Conservation (phyloP, 163 green algal genomes). For the Scenedesmus sp. region DNA sequence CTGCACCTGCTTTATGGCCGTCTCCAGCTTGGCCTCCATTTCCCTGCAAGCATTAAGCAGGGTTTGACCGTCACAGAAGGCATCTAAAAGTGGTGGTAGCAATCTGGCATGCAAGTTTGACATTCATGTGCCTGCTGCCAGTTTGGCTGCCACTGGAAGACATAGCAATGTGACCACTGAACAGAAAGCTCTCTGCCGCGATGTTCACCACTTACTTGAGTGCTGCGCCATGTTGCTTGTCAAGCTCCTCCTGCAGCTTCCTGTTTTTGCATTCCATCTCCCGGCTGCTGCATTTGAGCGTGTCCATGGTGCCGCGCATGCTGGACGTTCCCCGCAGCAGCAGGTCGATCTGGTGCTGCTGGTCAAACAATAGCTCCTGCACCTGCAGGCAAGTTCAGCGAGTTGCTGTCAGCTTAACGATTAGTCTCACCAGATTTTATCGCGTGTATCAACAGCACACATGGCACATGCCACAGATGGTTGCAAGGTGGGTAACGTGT, state of each 20-base stretch:
- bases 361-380: slow-evolving; percentile 41
- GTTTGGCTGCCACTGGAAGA: too few relatives aligned
- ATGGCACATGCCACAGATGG: neutral
- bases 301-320: slow-evolving; percentile 39
- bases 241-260: slow-evolving; percentile 30
- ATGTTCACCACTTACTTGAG: neutral
- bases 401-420: neutral
- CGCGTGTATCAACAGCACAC: too few relatives aligned
- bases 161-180: too few relatives aligned
- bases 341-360: slow-evolving; percentile 52
- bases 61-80: neutral
- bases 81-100: neutral
- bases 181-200: too few relatives aligned
- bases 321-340: slow-evolving; percentile 25
- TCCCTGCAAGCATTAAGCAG: slow-evolving; percentile 18
- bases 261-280: neutral
- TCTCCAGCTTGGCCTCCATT: slow-evolving; percentile 52
- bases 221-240: slow-evolving; percentile 38
- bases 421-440: too few relatives aligned
- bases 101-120: too few relatives aligned
- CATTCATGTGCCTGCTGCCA: too few relatives aligned
- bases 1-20: slow-evolving; percentile 51
- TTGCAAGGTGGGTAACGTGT: neutral
- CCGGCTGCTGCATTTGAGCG: slow-evolving; percentile 2
- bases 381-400: neutral